Base-by-base conservation (phyloP, 768 basidiomycete species). In the Udeniomyces megalosporus region DNA sequence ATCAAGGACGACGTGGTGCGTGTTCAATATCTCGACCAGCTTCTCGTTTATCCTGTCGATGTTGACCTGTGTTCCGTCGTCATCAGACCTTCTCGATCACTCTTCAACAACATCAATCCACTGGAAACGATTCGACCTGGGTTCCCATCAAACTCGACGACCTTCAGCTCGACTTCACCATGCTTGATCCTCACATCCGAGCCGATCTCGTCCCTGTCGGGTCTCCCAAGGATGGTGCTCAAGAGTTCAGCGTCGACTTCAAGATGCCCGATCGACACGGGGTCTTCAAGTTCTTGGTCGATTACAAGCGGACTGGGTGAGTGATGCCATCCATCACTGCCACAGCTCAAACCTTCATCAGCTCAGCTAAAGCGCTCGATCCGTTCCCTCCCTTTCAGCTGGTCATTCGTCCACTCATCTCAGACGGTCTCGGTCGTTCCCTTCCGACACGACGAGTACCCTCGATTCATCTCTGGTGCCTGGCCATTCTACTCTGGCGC, bases 151-250 rank as follows among this genome's bases (percentile, higher is more conserved):
- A 78, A 34, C 72, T 89, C 55, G 72, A 75, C 12, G 95, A 97
- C 71, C 71, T 97, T 31, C 93, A 96, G 69, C 78, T 97, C 55
- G 92, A 93, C 68, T 96, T 97, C 72, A 93, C 90, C 24, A 99
- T 99, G 95, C 82, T 99, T 45, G 95, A 99, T 73, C 95, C 95
- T 1, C 91, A 95, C 73, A 76, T 97, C 64, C 88, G 95, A 38
- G 88, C 83, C 15, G 75, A 84, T 7, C 78, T 99, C 11, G 77
- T 73, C 12, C 78, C 84, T 12, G 80, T 82, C 10, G 80, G 79
- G 0, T 58, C 63, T 6, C 28, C 53, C 22, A 57, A 62, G 24
- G 61, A 48, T 0, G 63, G 48, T 48, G 55, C 47, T 3, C 68
- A 70, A n/a, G 66, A 64, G 31, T 96, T 91, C 76, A 79, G 81